A percentile compares a stretch with the other conserved stretches of the same genome.
Evolutionary conservation across 495 filamentous ascomycete species (phyloP).

Genomic region (Hypomontagnella monticulosa): DNA sequence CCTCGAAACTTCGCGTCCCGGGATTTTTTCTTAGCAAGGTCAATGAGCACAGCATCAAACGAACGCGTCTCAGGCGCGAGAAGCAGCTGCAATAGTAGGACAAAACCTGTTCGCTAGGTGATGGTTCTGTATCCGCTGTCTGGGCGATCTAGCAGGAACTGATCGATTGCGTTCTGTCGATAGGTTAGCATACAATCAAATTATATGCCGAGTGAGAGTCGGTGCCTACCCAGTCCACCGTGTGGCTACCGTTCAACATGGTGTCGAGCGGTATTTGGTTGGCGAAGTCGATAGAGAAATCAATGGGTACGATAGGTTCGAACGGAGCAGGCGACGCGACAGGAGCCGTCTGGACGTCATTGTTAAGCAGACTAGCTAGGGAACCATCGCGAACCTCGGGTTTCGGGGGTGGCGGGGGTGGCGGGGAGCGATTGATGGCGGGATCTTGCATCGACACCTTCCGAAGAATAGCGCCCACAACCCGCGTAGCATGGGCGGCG

Average conservation of each 20-base stretch:
- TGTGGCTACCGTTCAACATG: conserved; percentile 41
- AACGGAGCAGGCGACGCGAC: conserved; percentile 16
- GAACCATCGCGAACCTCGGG: conserved; percentile 39
- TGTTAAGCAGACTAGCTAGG: conserved; percentile 42
- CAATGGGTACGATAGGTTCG: conserved; percentile 30
- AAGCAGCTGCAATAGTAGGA: no score
- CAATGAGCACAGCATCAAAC: no score
- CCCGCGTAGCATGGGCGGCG: conserved; percentile 50
- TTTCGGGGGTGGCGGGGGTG: conserved; percentile 35
- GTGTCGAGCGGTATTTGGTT: conserved; percentile 42
- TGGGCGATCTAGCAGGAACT: conserved; percentile 43
- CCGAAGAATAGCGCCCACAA: conserved; percentile 52
- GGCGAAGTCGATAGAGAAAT: conserved; percentile 36
- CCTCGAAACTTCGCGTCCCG: no score
- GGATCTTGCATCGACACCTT: conserved; percentile 45
- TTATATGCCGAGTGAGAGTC: neutral
- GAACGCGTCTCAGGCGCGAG: no score
- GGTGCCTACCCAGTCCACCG: conserved; percentile 54
- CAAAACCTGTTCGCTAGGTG: conserved; percentile 23
- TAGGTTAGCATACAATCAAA: conserved; percentile 20
- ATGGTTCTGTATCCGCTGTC: conserved; percentile 35
- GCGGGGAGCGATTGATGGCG: conserved; percentile 27
- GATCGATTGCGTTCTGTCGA: conserved; percentile 48
- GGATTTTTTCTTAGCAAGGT: no score
- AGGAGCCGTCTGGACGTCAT: conserved; percentile 33